A percentile compares a stretch with the other conserved stretches of the same genome.
phyloP scores from a whole-genome alignment of 2,329 filamentous ascomycete species.

The Ramularia endophylla region DNA sequence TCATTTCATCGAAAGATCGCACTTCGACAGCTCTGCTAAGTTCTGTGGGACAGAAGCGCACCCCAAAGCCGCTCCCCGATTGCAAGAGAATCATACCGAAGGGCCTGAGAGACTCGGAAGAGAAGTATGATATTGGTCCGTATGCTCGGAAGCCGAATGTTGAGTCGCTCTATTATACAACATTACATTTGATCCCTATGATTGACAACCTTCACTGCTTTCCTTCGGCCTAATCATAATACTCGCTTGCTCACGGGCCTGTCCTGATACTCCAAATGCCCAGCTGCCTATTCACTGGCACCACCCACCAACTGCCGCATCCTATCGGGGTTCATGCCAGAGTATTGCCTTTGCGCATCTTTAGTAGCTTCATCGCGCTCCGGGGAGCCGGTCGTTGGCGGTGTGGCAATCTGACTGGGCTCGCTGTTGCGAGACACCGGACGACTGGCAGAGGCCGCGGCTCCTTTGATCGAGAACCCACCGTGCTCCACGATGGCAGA shows the following conservation, averaged over 20 bases:
- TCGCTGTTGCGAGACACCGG: constrained; percentile 21
- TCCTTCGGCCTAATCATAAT: no score
- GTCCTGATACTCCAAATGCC: constrained; percentile 3
- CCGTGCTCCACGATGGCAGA: constrained; percentile 16
- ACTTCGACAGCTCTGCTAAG: no score
- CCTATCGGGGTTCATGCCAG: constrained; percentile 32
- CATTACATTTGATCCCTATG: constrained; percentile 9
- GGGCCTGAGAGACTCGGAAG: background rate
- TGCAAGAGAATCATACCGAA: constrained; percentile 1
- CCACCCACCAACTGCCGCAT: constrained; percentile 30
- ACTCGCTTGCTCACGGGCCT: background rate
- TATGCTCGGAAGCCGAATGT: no score
- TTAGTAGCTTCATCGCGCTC: constrained; percentile 29
- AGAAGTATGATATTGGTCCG: constrained; percentile 5
- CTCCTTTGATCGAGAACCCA: constrained; percentile 25
- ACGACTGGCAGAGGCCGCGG: constrained; percentile 16
- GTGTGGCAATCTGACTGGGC: constrained; percentile 42
- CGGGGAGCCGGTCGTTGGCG: constrained; percentile 33
- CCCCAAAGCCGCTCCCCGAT: no score
- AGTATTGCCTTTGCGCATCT: constrained; percentile 20
- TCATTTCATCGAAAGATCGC: no score
- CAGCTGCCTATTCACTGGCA: constrained; percentile 14
- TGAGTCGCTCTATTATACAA: constrained; percentile 20
- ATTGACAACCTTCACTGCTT: background rate
- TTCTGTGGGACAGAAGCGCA: no score